A percentile compares a stretch with the other conserved stretches of the same genome.
phyloP scores from a whole-genome alignment of 176 grass and related monocot species.

The Alloteropsis semialata region DNA sequence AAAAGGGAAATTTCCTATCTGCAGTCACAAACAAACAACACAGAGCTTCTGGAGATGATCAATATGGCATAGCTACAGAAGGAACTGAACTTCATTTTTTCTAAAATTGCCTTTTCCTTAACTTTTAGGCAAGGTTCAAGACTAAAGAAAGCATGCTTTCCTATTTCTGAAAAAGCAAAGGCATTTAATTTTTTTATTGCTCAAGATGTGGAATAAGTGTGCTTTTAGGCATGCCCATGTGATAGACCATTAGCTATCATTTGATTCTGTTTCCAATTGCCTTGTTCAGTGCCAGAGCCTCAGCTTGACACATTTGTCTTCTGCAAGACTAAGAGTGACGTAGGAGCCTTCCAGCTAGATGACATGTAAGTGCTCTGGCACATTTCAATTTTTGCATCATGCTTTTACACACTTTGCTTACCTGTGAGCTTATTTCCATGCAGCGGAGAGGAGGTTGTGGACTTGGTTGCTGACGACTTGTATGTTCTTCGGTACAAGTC shows the following conservation, averaged over 20 bases:
- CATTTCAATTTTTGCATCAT: background rate
- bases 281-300: constrained; percentile 68
- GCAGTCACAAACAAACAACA: background rate
- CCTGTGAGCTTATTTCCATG: background rate
- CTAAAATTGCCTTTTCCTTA: background rate
- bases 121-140: constrained; percentile 10
- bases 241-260: background rate
- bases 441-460: constrained; percentile 90
- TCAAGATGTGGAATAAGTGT: background rate
- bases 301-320: constrained; percentile 90
- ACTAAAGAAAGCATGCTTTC: background rate
- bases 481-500: constrained; percentile 96
- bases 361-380: constrained; percentile 55
- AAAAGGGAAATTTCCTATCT: background rate
- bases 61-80: background rate
- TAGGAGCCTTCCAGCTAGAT: constrained; percentile 96
- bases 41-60: background rate
- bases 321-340: constrained; percentile 83
- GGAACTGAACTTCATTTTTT: background rate
- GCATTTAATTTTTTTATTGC: background rate
- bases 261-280: background rate
- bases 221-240: background rate
- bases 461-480: constrained; percentile 82
- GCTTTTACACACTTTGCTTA: background rate
- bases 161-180: background rate